Conservation (phyloP, 495 filamentous ascomycete genomes). For the Hyaloscypha hepaticicola region DNA sequence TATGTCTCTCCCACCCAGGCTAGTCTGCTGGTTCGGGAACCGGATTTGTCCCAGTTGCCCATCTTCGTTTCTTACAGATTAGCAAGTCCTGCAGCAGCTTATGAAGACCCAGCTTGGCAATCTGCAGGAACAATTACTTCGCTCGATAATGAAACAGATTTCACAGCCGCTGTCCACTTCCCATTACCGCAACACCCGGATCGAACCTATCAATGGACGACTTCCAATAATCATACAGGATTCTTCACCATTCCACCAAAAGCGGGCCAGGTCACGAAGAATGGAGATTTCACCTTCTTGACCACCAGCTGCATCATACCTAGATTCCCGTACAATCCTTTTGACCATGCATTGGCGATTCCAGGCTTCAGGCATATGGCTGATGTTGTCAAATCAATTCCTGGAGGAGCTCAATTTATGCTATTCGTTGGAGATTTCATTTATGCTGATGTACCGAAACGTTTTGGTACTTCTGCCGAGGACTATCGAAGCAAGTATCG, state of each 20-base stretch:
- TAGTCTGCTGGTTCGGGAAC: conserved; percentile 81
- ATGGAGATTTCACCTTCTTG: conserved; percentile 75
- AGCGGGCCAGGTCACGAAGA: conserved; percentile 56
- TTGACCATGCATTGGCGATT: conserved; percentile 77
- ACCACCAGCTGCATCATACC: conserved; percentile 90
- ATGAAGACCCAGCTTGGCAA: conserved; percentile 59
- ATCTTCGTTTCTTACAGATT: conserved; percentile 60
- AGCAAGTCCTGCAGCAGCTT: conserved; percentile 45
- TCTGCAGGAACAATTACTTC: conserved; percentile 59
- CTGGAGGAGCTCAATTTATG: conserved; percentile 75
- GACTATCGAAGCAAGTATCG: conserved; percentile 90
- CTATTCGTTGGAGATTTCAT: conserved; percentile 99
- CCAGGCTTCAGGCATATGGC: conserved; percentile 73
- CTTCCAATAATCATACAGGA: conserved; percentile 81
- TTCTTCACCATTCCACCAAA: conserved; percentile 70
- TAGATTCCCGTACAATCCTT: conserved; percentile 81
- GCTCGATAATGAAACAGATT: conserved; percentile 78
- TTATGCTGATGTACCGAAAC: conserved; percentile 87
- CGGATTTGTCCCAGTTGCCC: conserved; percentile 69
- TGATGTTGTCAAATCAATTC: conserved; percentile 58
- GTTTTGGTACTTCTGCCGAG: conserved; percentile 66
- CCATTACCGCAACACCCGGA: conserved; percentile 49
- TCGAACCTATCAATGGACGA: conserved; percentile 73
- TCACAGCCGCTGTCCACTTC: conserved; percentile 63
- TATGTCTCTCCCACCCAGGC: conserved; percentile 81